Evolutionary conservation across 768 basidiomycete genomes (phyloP).

Genomic region (Leccinum uliginosum): DNA sequence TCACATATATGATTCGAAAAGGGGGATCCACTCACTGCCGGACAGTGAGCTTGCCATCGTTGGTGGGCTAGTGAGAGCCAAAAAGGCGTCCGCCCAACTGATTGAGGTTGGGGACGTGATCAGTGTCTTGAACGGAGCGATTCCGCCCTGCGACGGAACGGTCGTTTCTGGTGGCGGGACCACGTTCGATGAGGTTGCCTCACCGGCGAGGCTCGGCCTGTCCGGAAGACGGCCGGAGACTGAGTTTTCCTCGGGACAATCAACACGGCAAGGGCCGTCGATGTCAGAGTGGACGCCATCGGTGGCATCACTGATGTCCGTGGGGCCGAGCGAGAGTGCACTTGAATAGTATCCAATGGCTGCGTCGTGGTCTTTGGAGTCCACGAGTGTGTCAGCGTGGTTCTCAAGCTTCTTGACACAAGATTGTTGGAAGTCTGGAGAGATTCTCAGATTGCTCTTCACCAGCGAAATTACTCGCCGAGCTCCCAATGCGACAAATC

Average conservation of each 20-base stretch:
- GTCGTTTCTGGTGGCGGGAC: slow-evolving; percentile 45
- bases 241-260: slow-evolving; percentile 72
- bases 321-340: too few species aligned
- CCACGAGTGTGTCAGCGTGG: too few species aligned
- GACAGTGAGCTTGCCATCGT: slow-evolving; percentile 9
- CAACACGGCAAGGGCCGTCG: slow-evolving; percentile 58
- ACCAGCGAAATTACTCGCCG: too few species aligned
- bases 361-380: too few species aligned
- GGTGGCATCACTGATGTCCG: too few species aligned
- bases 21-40: slow-evolving; percentile 22
- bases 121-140: slow-evolving; percentile 64
- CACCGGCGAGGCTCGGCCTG: slow-evolving; percentile 70
- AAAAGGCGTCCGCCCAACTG: slow-evolving; percentile 49
- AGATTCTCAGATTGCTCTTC: too few species aligned
- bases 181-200: slow-evolving; percentile 77
- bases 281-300: slow-evolving; percentile 55
- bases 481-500: too few species aligned
- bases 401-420: too few species aligned
- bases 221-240: slow-evolving; percentile 60
- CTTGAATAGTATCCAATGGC: too few species aligned
- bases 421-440: too few species aligned
- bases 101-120: slow-evolving; percentile 82
- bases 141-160: slow-evolving; percentile 73
- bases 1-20: slow-evolving; percentile 30
- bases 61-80: slow-evolving; percentile 27